phyloP scores from a whole-genome alignment of 495 filamentous ascomycete genomes.

The Rusavskia elegans region DNA sequence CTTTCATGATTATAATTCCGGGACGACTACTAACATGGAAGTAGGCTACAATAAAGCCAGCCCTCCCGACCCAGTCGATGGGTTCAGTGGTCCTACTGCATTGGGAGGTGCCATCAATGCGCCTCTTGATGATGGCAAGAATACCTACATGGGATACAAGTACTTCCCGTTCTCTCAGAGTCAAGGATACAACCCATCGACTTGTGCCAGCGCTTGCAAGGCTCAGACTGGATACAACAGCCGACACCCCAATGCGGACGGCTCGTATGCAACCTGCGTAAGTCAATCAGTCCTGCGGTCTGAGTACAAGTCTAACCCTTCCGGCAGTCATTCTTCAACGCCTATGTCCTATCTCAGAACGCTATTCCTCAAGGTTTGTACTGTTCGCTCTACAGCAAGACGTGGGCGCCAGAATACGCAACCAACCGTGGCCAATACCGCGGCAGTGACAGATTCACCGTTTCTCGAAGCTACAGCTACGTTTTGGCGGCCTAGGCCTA shows the following conservation, averaged over 20 bases:
- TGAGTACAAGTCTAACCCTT: background rate
- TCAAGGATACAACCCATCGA: constrained; percentile 18
- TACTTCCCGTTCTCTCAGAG: constrained; percentile 22
- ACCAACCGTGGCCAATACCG: constrained; percentile 11
- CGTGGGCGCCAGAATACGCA: constrained; percentile 11
- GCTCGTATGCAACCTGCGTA: constrained; percentile 13
- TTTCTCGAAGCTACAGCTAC: constrained; percentile 6
- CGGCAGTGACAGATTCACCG: constrained; percentile 4
- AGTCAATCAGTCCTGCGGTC: background rate
- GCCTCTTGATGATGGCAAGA: constrained; percentile 11
- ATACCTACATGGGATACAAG: constrained; percentile 27
- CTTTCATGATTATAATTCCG: background rate
- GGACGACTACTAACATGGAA: background rate
- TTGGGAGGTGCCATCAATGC: constrained; percentile 27
- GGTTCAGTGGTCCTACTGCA: constrained; percentile 15
- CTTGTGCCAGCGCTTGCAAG: constrained; percentile 26
- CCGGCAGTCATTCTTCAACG: constrained; percentile 25
- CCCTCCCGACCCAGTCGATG: constrained; percentile 16
- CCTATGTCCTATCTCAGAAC: constrained; percentile 29
- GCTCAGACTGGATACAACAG: constrained; percentile 23
- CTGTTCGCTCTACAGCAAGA: constrained; percentile 13
- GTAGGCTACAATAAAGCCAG: constrained; percentile 18
- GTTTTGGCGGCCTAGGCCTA: background rate
- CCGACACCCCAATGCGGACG: constrained; percentile 14
- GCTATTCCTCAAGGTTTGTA: constrained; percentile 16